Evolutionary conservation across 2,329 filamentous ascomycete genomes (phyloP), one percentile per base, ranked within the genome.

Genomic region (Cladosporium oxysporum): DNA sequence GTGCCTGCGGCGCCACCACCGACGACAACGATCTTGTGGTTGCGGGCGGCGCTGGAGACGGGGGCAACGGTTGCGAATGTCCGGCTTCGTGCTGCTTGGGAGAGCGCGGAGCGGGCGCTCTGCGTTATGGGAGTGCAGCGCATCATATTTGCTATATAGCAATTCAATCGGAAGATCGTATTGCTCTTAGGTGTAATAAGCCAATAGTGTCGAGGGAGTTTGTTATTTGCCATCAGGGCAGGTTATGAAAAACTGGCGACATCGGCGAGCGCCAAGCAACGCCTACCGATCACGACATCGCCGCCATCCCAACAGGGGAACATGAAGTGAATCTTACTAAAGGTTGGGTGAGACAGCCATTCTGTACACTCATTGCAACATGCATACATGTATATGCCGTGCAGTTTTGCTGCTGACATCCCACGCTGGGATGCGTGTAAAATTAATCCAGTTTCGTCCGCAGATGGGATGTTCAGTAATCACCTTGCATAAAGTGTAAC

Each of bases 1-100:
- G 91, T 77, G 58, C 90, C 90, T 44, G 88, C 90, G 14, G 85
- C 81, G 35, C 90, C 90, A 62, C 85, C 88, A 59, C 89, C 89
- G 31, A 91, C 80, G 2, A 91, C 83, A 14, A 91, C 87, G 18
- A 91, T 81, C 72, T 84, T 88, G 81, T 91, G 89, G 69, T 79
- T 82, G 61, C 77, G 78, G 33, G 77, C 73, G 18, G 75, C 71
- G 37, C 28, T 37, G 16, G 52, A 58, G 3, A 62, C 60, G 23
- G 62, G 62, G 2, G 53, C 55, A n/a, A 50, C 47, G 5, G 62
- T 65, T 29, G 62, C 62, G 28, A 59, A 65, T 14, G 62, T 49
- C 21, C 52, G 52, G 21, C 37, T 50, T 29, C 50, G 21, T 47
- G 41, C 41, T 29, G 31, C 8, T 31, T 55, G 52, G n/a, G 49